Percentiles rank a stretch among this genome's conserved stretches.
phyloP scores from a whole-genome alignment of 768 basidiomycete genomes.

The Suillus placidus region DNA sequence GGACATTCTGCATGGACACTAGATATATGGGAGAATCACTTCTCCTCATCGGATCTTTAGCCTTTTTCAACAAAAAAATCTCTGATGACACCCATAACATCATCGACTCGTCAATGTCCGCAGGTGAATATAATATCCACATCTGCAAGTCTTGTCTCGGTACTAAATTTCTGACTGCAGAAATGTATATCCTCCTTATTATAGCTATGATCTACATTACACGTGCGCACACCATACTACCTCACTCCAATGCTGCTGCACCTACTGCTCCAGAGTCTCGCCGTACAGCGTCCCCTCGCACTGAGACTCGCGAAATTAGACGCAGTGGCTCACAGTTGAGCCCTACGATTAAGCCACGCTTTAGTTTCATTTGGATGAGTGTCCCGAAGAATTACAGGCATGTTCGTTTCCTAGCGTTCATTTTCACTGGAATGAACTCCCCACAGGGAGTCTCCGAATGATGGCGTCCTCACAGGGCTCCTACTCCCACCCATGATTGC shows the following conservation, averaged over 20 bases:
- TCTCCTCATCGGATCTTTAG: constrained; percentile 64
- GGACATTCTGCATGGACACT: constrained; percentile 60
- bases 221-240: constrained; percentile 59
- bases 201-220: constrained; percentile 61
- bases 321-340: constrained; percentile 34
- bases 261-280: constrained; percentile 22
- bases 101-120: constrained; percentile 48
- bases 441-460: constrained; percentile 75
- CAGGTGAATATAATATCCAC: constrained; percentile 43
- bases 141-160: constrained; percentile 9
- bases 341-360: constrained; percentile 48
- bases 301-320: constrained; percentile 51
- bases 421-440: constrained; percentile 14
- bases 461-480: constrained; percentile 83
- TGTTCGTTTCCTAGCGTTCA: constrained; percentile 38
- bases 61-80: constrained; percentile 52
- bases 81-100: constrained; percentile 16
- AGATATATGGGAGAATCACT: constrained; percentile 65
- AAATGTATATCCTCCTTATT: constrained; percentile 57
- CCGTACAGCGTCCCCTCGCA: constrained; percentile 43
- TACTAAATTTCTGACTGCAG: constrained; percentile 35
- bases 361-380: constrained; percentile 87
- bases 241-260: constrained; percentile 22
- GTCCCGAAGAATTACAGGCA: constrained; percentile 81
- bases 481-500: constrained; percentile 84